Percentiles rank a stretch among this genome's conserved stretches.
These are phyloP conservation scores for Gonium pectorale DNA, from an alignment of 139 green algal genomes.

Conservation along the genomic window DNA sequence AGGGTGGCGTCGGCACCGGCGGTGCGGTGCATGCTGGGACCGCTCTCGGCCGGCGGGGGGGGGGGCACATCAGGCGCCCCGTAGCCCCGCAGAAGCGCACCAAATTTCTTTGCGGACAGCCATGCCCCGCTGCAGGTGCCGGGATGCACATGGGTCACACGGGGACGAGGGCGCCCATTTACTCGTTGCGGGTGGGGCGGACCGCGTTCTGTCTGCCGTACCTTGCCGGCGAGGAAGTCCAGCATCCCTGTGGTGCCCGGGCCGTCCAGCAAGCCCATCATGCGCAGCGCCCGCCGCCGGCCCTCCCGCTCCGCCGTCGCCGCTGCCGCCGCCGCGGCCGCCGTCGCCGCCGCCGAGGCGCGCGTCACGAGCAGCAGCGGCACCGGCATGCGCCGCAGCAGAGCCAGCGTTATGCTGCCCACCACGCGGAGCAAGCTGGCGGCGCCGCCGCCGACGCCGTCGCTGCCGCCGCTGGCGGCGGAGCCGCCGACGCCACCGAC, in stretches of 20 bases:
- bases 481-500: background rate
- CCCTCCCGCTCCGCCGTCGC: background rate
- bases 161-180: too few species aligned
- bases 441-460: background rate
- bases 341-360: background rate
- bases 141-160: too few species aligned
- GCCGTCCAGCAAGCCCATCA: slow-evolving; percentile 20
- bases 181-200: too few species aligned
- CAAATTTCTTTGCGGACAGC: too few species aligned
- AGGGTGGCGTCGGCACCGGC: too few species aligned
- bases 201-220: too few species aligned
- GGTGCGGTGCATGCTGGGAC: too few species aligned
- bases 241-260: slow-evolving; percentile 5
- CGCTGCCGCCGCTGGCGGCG: background rate
- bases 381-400: slow-evolving; percentile 15
- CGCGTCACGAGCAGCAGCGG: slow-evolving; percentile 24
- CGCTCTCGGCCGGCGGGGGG: too few species aligned
- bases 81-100: too few species aligned
- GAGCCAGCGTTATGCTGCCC: slow-evolving; percentile 18
- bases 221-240: slow-evolving; percentile 17
- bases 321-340: background rate
- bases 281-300: background rate
- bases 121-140: too few species aligned
- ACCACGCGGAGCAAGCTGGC: background rate
- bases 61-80: too few species aligned